Evolutionary conservation across 2,329 filamentous ascomycete genomes (phyloP), one percentile per base, ranked within the genome.

Genomic region (Clonostachys byssicola): DNA sequence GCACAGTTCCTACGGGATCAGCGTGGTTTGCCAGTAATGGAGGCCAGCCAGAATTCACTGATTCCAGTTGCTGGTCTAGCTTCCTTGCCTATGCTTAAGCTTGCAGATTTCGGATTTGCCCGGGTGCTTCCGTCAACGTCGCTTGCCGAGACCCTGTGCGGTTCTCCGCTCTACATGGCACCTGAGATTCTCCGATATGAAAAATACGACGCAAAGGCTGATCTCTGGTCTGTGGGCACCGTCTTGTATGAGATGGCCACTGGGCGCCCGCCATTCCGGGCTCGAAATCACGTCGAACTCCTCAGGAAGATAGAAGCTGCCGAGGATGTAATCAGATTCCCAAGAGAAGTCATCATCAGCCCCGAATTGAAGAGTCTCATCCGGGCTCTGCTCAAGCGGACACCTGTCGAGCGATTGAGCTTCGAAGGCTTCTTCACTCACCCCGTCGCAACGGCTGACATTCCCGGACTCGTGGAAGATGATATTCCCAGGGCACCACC

Each of bases 21-120:
- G 43, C 52, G 61, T 39, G 54, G 55, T 17, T 58, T 64, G 10
- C 85, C 88, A 16, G 84, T 94, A 49, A 84, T 94, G 63, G 79
- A 78, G 50, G 87, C 85, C 45, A 92, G 88, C 58, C 84, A 87
- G 40, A 83, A 92, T 61, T 92, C 90, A 1, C 74, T 94, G 47
- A 87, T 89, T 41, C 91, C 92, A 5, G 80, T 86, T 23, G 85
- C 86, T 23, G 94, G 94, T 8, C 73, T 99, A 33, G 77, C 82
- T 46, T 94, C 91, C 16, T 70, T 99, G 40, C 94, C 94, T 5
- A 95, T 97, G 86, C 81, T 99, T 50, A 99, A 99, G 71, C 85
- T 99, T 57, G 94, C 94, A 48, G 94, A 99, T 70, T 99, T 99
- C 62, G 94, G 94, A n/a, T 99, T 99, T 63, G 94, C 94, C 47